Evolutionary conservation across 192 early-diverging fungal species (phyloP), one percentile per base, ranked within the genome.

Genomic region (Backusella parvicylindrica): DNA sequence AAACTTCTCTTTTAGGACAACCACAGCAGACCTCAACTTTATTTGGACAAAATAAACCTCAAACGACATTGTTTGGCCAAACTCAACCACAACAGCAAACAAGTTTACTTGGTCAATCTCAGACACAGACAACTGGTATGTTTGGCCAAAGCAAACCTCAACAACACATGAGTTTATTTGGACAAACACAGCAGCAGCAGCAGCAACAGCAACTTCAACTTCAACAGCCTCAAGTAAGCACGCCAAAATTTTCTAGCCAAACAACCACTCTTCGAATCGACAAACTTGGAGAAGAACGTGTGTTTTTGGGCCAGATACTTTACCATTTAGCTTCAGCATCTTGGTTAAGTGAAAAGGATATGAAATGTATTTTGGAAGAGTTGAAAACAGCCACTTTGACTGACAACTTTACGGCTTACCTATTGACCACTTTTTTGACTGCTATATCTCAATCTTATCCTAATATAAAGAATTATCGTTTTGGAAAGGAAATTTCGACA

Each of bases 321-420:
- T 88, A 83, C 64, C 69, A 75, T 16, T 70, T 84, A 23, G 75
- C 83, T 3, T 83, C 76, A 13, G 80, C 79, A 37, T 82, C 74
- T 49, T 79, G 79, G 32, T 70, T 88, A 21, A 37, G 74, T 15
- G 35, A 63, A 36, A 21, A 73, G 11, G 83, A 81, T 21, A 66
- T 88, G 11, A 73, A 79, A 31, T 47, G 75, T 11, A 69, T 79
- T 37, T 68, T 83, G 7, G 63, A 74, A 7, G 33, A 70, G 16
- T 49, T 86, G 37, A 75, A 83, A 47, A 73, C 80, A 31, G 30
- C 70, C 23, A 81, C 79, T 12, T 71, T 84, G 26, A 66, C 82
- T n/a, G 74, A 82, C 13, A 21, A 37, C 30, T 73, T 81, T 41
- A 50, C 84, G 21, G 72, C 81, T 23, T 77, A 85, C 38, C 76